Evolutionary conservation across 352 stramenopile species (phyloP).

Genomic region (Phytophthora brassicae): DNA sequence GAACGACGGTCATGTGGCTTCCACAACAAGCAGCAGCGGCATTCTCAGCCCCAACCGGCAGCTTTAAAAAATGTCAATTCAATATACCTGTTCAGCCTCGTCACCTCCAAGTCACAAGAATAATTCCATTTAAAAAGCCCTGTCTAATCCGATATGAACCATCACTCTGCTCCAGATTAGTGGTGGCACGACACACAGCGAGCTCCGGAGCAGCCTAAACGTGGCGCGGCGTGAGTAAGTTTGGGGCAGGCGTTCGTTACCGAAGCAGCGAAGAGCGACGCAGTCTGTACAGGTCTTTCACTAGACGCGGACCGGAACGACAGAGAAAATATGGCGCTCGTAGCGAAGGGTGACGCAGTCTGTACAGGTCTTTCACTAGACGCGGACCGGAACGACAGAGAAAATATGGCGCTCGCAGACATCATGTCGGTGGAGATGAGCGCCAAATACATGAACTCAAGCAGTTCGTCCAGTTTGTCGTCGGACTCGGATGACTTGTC

Average conservation of each 20-base stretch:
- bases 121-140: constrained; percentile 25
- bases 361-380: constrained; percentile 4
- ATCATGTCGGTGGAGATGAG: constrained; percentile 76
- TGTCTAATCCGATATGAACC: constrained; percentile 34
- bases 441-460: constrained; percentile 78
- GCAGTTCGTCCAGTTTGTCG: constrained; percentile 74
- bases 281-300: constrained; percentile 2
- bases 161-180: constrained; percentile 41
- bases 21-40: constrained; percentile 23
- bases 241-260: constrained; percentile 23
- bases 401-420: constrained; percentile 66
- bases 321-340: constrained; percentile 57
- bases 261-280: no score
- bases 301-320: background rate
- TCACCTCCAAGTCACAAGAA: no score
- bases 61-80: constrained; percentile 21
- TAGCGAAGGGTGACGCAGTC: no score
- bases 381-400: background rate
- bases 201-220: constrained; percentile 29
- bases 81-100: no score
- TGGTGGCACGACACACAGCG: constrained; percentile 37
- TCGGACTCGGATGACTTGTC: constrained; percentile 67
- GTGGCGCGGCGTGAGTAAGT: constrained; percentile 25
- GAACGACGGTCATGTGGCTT: constrained; percentile 27
- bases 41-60: constrained; percentile 19